Conservation (phyloP, 2,329 filamentous ascomycete species). For the Cytospora leucostoma region DNA sequence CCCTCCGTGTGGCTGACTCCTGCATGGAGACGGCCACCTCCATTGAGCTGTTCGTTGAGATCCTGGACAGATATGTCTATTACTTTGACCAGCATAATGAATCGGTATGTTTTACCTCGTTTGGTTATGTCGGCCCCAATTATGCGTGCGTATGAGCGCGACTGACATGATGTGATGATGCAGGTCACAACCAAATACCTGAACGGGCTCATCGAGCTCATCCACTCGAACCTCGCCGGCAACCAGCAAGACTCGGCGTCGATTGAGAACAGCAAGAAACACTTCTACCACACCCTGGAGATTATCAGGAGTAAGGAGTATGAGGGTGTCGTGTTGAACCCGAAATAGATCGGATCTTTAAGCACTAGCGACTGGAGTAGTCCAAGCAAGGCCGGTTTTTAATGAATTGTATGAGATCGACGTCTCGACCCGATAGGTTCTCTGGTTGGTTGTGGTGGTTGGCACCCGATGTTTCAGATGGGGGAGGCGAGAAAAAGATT, state of each 20-base stretch:
- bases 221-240: constrained; percentile 90
- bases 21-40: constrained; percentile 99
- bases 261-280: constrained; percentile 85
- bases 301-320: constrained; percentile 92
- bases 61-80: constrained; percentile 96
- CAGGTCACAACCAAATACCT: constrained; percentile 93
- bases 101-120: constrained; percentile 58
- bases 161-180: constrained; percentile 2
- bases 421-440: not conserved
- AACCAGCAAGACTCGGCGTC: constrained; percentile 79
- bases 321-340: constrained; percentile 81
- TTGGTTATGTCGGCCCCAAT: not conserved
- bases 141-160: not conserved
- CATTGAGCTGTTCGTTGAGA: constrained; percentile 97
- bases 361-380: not conserved
- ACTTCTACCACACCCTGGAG: constrained; percentile 92
- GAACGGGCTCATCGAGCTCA: constrained; percentile 96
- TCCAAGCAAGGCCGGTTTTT: not conserved
- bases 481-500: not conserved
- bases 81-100: constrained; percentile 99
- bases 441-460: not conserved
- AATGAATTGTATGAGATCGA: constrained; percentile 1
- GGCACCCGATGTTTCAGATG: not conserved
- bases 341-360: constrained; percentile 42
- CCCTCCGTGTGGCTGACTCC: constrained; percentile 92